Conservation (phyloP, 768 basidiomycete genomes). For the Tricholoma hemisulphureum region DNA sequence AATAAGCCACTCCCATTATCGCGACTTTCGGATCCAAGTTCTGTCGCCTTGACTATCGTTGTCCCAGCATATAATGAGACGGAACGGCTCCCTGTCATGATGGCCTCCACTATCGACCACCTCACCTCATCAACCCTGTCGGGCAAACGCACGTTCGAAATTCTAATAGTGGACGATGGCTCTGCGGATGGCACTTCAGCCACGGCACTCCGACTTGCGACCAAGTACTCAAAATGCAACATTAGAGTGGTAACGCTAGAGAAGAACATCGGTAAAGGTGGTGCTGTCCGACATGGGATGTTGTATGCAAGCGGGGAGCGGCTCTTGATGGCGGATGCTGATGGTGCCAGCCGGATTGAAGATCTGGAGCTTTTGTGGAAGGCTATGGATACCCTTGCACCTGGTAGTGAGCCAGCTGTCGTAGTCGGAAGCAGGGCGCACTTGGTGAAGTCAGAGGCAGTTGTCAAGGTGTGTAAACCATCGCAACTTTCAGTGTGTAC, state of each 20-base stretch:
- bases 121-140: constrained; percentile 40
- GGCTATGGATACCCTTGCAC: constrained; percentile 63
- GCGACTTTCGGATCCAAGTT: constrained; percentile 51
- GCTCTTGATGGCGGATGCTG: constrained; percentile 91
- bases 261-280: constrained; percentile 88
- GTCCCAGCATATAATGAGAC: constrained; percentile 93
- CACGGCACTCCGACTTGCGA: constrained; percentile 63
- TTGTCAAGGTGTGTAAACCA: constrained; percentile 70
- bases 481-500: background rate
- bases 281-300: constrained; percentile 91
- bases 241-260: constrained; percentile 78
- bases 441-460: constrained; percentile 87
- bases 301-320: constrained; percentile 73
- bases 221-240: constrained; percentile 51
- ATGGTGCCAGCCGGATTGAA: constrained; percentile 85
- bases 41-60: constrained; percentile 75
- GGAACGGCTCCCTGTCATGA: constrained; percentile 80
- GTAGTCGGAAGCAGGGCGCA: constrained; percentile 91
- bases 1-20: constrained; percentile 55
- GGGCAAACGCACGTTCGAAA: constrained; percentile 62
- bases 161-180: constrained; percentile 90
- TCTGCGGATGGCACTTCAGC: constrained; percentile 73
- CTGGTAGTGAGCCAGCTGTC: constrained; percentile 51
- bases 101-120: constrained; percentile 69
- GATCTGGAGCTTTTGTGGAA: constrained; percentile 81